Base-by-base conservation (phyloP, 192 early-diverging fungal genomes). In the Linnemannia elongata region DNA sequence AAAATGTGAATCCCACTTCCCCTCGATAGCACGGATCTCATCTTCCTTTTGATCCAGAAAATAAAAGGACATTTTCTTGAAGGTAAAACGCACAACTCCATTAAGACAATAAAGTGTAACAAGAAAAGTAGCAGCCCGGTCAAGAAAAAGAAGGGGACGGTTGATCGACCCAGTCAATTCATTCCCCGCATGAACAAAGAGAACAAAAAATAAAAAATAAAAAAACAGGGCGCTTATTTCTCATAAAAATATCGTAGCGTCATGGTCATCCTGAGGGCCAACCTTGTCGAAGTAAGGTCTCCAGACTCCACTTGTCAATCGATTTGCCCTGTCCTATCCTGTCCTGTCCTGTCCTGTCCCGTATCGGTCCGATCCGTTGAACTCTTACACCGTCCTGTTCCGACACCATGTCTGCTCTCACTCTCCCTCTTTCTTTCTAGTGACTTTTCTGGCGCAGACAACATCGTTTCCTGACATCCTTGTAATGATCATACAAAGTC, bases 81-180 rank as follows among this genome's bases (percentile, higher is more conserved):
- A 33, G 27, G 60, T 66, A 13, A 13, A 66, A 66, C 60, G 60
- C 60, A 66, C 9, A 52, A 27, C 60, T 66, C 12, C 60, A 66
- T 66, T 12, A 30, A 66, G 24, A 15, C 60, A 33, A 3, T 12
- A 27, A 12, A 66, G 13, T 12, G 27, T 30, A 33, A 66, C 47
- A 30, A 30, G 3, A 74, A 33, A 24, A 15, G 30, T 30, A 33
- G 60, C 49, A 18, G 18, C 49, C 18, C 49, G 49, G 49, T 52
- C 27, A 33, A 24, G 24, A 15, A 76, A 76, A 66, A 45, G 22
- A 54, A 49, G 27, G 18, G 33, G 52, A 68, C n/a, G 9, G 39
- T n/a, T 63, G 75, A 78, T 78, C 77, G 66, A 70, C 41, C 77
- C 77, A 76, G 42, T 74, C 45, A 74, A 47, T 74, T 74, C 72